Conservation (phyloP, 257 asterid genomes). For the Verbascum thapsus region DNA sequence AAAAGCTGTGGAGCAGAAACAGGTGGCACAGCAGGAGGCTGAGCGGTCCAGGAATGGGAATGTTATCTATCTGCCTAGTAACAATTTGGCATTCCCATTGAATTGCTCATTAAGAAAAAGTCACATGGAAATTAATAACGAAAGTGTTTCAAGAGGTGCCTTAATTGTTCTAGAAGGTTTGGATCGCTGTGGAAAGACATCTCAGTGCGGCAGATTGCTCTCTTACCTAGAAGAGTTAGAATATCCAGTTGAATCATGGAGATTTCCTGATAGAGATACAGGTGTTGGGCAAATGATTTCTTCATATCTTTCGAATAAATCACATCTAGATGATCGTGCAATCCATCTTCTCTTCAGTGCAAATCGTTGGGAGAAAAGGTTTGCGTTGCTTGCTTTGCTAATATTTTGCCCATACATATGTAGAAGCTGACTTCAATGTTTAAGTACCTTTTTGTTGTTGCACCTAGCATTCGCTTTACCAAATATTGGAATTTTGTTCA, state of each 20-base stretch:
- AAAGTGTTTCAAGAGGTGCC: conserved; percentile 71
- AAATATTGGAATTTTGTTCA: background rate
- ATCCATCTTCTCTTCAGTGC: conserved; percentile 95
- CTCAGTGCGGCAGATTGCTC: conserved; percentile 66
- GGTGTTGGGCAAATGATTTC: conserved; percentile 96
- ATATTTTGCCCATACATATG: background rate
- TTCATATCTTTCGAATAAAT: conserved; percentile 73
- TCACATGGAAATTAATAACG: conserved; percentile 63
- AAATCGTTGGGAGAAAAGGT: conserved; percentile 98
- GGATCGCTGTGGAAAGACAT: conserved; percentile 92
- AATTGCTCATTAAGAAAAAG: conserved; percentile 53
- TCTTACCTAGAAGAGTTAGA: conserved; percentile 65
- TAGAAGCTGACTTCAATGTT: background rate
- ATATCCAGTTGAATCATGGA: conserved; percentile 78
- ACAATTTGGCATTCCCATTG: conserved; percentile 40
- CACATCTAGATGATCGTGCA: conserved; percentile 83
- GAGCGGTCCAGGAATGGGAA: conserved; percentile 95
- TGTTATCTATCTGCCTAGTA: too few relatives aligned
- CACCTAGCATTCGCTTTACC: background rate
- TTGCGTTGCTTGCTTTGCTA: conserved; percentile 3
- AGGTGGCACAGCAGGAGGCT: conserved; percentile 99
- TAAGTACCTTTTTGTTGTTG: background rate
- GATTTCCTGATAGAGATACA: conserved; percentile 93
- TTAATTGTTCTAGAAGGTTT: conserved; percentile 90
- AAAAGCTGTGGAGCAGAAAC: conserved; percentile 96